A percentile compares a stretch with the other conserved stretches of the same genome.
These are phyloP conservation scores for Parmelia sp. DNA, from an alignment of 495 filamentous ascomycete genomes.

Conservation along the genomic window DNA sequence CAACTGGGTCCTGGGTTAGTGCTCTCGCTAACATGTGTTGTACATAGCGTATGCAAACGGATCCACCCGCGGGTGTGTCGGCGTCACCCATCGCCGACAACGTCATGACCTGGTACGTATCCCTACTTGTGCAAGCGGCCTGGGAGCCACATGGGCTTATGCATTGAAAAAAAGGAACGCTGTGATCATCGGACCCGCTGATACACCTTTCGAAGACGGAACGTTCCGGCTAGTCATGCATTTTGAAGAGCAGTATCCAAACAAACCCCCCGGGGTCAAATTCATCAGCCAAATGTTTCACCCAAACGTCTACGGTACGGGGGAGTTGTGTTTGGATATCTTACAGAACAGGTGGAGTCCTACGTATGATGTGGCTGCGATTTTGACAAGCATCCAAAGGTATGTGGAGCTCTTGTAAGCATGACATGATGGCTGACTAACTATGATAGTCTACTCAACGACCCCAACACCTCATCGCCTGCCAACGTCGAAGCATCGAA, in stretches of 20 bases:
- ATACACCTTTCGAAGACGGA: conserved; percentile 97
- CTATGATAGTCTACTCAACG: conserved; percentile 75
- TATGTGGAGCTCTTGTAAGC: conserved; percentile 33
- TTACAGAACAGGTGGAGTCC: conserved; percentile 98
- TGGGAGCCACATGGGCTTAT: conserved; percentile 3
- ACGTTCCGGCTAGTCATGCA: conserved; percentile 98
- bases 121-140: conserved; percentile 9
- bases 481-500: conserved; percentile 98
- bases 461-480: conserved; percentile 94
- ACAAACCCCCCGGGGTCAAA: conserved; percentile 95
- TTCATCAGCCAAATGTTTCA: conserved; percentile 99
- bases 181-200: conserved; percentile 94
- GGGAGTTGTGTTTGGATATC: conserved; percentile 94
- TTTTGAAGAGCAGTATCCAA: conserved; percentile 97
- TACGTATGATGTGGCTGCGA: conserved; percentile 95
- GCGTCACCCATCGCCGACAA: conserved; percentile 96
- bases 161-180: conserved; percentile 68
- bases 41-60: conserved; percentile 92
- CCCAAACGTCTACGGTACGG: conserved; percentile 95
- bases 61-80: conserved; percentile 94
- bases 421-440: conserved; percentile 10
- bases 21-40: conserved; percentile 14
- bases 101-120: conserved; percentile 92
- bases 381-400: conserved; percentile 97
- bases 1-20: neutral